phyloP scores from a whole-genome alignment of 2,329 filamentous ascomycete species.

The Colletotrichum sp. region DNA sequence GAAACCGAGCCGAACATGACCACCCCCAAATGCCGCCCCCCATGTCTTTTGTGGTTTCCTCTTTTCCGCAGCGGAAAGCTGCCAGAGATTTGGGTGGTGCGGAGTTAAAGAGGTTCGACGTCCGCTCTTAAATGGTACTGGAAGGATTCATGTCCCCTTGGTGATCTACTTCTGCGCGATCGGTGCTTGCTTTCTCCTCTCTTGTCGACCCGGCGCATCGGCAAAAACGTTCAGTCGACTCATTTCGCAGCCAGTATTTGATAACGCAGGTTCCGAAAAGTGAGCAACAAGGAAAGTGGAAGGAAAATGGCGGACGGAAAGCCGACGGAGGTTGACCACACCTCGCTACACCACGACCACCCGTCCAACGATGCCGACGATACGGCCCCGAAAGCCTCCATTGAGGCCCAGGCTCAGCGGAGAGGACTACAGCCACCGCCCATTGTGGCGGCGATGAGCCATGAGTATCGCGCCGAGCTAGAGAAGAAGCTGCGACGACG shows the following conservation, averaged over 20 bases:
- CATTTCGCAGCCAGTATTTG: neutral
- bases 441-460: constrained; percentile 11
- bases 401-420: neutral
- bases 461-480: constrained; percentile 7
- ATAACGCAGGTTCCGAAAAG: neutral
- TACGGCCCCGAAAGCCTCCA: neutral
- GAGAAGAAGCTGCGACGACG: constrained; percentile 39
- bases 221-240: neutral
- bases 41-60: neutral
- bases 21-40: neutral
- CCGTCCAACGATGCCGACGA: neutral
- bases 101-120: neutral
- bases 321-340: constrained; percentile 4
- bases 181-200: neutral
- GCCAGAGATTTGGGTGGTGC: neutral
- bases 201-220: neutral
- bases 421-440: constrained; percentile 8
- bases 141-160: neutral
- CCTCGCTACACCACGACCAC: constrained; percentile 2
- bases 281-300: neutral
- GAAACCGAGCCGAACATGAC: neutral
- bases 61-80: constrained; percentile 4
- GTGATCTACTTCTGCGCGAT: neutral
- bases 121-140: neutral
- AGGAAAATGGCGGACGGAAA: constrained; percentile 11